Evolutionary conservation across 2,329 filamentous ascomycete genomes (phyloP).

Genomic region (Chlorencoelia australis): DNA sequence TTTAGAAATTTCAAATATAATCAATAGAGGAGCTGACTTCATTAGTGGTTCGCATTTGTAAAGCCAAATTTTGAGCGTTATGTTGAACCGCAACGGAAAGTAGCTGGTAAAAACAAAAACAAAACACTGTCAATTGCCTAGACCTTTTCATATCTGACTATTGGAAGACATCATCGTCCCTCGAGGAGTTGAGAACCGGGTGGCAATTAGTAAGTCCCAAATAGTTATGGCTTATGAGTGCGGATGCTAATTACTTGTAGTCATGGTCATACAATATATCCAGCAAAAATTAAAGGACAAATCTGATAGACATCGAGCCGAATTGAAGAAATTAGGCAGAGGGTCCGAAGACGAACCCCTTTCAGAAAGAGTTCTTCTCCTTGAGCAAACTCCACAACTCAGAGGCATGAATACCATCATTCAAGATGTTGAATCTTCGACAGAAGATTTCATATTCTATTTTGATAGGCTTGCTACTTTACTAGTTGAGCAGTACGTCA

Average conservation of each 20-base stretch:
- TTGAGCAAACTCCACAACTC: slow-evolving; percentile 72
- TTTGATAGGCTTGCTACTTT: slow-evolving; percentile 84
- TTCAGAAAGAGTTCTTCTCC: slow-evolving; percentile 62
- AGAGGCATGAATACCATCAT: slow-evolving; percentile 85
- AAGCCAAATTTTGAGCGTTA: slow-evolving; percentile 95
- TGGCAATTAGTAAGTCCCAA: slow-evolving; percentile 61
- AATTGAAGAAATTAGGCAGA: slow-evolving; percentile 65
- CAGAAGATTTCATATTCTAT: slow-evolving; percentile 95
- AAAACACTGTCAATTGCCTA: too few species aligned
- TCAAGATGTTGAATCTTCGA: slow-evolving; percentile 63
- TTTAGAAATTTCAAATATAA: too few species aligned
- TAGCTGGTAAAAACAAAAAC: slow-evolving; percentile 49
- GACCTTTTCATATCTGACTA: slow-evolving; percentile 3
- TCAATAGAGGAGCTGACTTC: too few species aligned
- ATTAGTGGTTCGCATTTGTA: slow-evolving; percentile 93
- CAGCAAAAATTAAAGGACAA: slow-evolving; percentile 80
- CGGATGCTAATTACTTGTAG: slow-evolving; percentile 31
- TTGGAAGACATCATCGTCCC: slow-evolving; percentile 78
- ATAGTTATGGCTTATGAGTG: slow-evolving; percentile 5
- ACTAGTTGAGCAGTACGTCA: slow-evolving; percentile 62
- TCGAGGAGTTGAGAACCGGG: slow-evolving; percentile 85
- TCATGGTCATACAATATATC: slow-evolving; percentile 91
- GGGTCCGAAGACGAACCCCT: slow-evolving; percentile 62
- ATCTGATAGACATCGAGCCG: slow-evolving; percentile 70
- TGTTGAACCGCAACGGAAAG: slow-evolving; percentile 82